Conservation (phyloP, 192 early-diverging fungal species). For the Rhizophagus clarus region DNA sequence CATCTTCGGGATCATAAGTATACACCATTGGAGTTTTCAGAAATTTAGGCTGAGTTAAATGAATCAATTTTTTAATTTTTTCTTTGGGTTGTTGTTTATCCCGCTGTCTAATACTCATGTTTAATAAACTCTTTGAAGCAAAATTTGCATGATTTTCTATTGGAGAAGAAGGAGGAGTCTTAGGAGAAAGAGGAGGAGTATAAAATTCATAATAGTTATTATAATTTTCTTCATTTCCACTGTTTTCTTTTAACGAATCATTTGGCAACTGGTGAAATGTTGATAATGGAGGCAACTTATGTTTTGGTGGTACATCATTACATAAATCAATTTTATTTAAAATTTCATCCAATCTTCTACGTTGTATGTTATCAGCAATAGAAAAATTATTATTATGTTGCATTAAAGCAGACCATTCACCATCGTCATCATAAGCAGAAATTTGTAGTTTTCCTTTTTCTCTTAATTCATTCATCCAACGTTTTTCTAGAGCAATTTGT, state of each 20-base stretch:
- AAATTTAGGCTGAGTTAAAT: conserved; percentile 19
- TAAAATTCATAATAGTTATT: not conserved
- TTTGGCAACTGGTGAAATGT: not conserved
- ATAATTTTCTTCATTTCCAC: not conserved
- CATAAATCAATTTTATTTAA: not conserved
- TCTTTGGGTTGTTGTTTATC: not conserved
- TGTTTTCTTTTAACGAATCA: not conserved
- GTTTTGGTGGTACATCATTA: not conserved
- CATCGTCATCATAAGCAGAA: not conserved
- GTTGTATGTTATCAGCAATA: conserved; percentile 18
- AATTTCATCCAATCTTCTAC: conserved; percentile 17
- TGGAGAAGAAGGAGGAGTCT: not conserved
- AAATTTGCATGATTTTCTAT: not conserved
- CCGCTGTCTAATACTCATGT: conserved; percentile 18
- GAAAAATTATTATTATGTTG: conserved; percentile 26
- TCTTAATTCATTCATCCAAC: conserved; percentile 16
- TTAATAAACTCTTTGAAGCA: conserved; percentile 11
- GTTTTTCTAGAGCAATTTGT: conserved; percentile 19
- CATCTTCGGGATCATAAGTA: conserved; percentile 26
- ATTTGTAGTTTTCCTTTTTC: not conserved
- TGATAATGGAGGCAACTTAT: not conserved
- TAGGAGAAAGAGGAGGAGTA: not conserved
- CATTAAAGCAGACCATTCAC: conserved; percentile 24
- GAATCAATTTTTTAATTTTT: not conserved
- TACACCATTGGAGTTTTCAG: conserved; percentile 1